Percentiles rank a stretch among this genome's conserved stretches.
Conservation (phyloP, 768 basidiomycete species). For the Mrakia gelida region DNA sequence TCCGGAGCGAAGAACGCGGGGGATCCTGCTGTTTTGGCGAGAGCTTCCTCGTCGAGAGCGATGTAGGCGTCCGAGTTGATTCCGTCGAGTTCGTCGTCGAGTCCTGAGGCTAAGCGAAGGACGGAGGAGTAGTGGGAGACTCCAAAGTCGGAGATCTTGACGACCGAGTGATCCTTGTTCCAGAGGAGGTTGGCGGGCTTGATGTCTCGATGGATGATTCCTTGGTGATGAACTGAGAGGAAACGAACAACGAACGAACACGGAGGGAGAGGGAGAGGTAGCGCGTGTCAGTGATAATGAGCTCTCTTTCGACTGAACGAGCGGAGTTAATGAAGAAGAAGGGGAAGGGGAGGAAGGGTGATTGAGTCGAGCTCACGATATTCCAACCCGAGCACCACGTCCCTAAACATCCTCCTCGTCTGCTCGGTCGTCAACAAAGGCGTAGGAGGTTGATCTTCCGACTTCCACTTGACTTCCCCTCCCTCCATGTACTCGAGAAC, state of each 20-base stretch:
- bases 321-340: background rate
- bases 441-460: constrained; percentile 60
- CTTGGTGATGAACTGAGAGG: constrained; percentile 83
- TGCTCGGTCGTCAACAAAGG: constrained; percentile 81
- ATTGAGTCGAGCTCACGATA: constrained; percentile 64
- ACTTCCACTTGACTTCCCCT: constrained; percentile 89
- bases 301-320: background rate
- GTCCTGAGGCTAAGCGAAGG: constrained; percentile 60
- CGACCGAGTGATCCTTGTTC: constrained; percentile 74
- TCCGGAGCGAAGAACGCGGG: constrained; percentile 97
- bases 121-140: constrained; percentile 94
- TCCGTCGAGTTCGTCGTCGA: constrained; percentile 10
- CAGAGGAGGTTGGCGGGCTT: constrained; percentile 96
- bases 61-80: constrained; percentile 15
- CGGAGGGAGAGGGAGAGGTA: constrained; percentile 20
- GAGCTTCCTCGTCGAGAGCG: constrained; percentile 72
- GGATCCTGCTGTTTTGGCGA: constrained; percentile 87
- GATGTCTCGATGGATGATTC: constrained; percentile 98
- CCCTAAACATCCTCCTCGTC: constrained; percentile 79
- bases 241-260: background rate
- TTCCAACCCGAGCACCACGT: constrained; percentile 88
- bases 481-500: constrained; percentile 96
- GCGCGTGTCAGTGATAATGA: background rate
- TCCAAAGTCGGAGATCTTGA: constrained; percentile 98
- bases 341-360: background rate